Base-by-base conservation (phyloP, 139 green algal species). In the Spirogloea muscicola region DNA sequence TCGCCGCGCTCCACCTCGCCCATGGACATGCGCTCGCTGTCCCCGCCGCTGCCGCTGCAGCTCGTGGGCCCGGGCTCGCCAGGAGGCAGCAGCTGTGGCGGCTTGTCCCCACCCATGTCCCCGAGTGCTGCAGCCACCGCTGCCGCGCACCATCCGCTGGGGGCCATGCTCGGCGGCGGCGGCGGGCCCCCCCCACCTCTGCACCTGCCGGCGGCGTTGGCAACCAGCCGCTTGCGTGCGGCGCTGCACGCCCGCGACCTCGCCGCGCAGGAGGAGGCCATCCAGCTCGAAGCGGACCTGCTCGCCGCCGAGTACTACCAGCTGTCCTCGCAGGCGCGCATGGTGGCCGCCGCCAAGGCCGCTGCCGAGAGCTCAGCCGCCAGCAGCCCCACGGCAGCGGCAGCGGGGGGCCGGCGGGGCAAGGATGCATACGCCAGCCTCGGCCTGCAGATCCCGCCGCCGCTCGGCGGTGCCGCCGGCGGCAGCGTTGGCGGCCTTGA, bases 1-100 rank as follows among this genome's bases (percentile, higher is more conserved):
- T 74, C 64, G 13, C 64, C 64, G 39, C 48, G 64, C 38, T 74
- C 49, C 49, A 31, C 64, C 27, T 79, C 63, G 18, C 63, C 70
- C 42, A 67, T 67, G n/a, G 61, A 78, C 39, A 77, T 79, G 70
- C 59, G 63, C 49, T 77, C 69, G 34, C n/a, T n/a, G n/a, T n/a
- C n/a, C n/a, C n/a, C n/a, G n/a, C n/a, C n/a, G n/a, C n/a, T n/a
- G n/a, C n/a, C n/a, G n/a, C n/a, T n/a, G n/a, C n/a, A n/a, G n/a
- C n/a, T n/a, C n/a, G n/a, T n/a, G n/a, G n/a, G n/a, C n/a, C n/a
- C n/a, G n/a, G n/a, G n/a, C n/a, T n/a, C n/a, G n/a, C n/a, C n/a
- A n/a, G n/a, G n/a, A n/a, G n/a, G n/a, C n/a, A n/a, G n/a, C n/a
- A n/a, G n/a, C n/a, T n/a, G n/a, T n/a, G n/a, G n/a, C n/a, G n/a